These are phyloP conservation scores for Leishmania tropica DNA, from an alignment of 208 protist genomes.

Conservation along the genomic window DNA sequence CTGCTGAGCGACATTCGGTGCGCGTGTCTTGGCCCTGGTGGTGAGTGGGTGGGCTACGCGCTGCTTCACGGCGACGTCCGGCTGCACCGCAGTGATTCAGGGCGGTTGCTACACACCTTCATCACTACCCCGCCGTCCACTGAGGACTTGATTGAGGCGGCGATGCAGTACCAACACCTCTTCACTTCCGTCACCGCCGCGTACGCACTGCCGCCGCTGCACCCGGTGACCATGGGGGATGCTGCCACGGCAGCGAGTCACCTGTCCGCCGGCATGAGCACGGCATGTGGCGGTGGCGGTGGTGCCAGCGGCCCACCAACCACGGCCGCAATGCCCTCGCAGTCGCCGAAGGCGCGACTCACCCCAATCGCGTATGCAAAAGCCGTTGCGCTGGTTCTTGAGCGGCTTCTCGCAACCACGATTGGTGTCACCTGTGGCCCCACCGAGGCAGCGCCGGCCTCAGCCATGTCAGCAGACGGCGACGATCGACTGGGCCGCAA, in stretches of 20 bases:
- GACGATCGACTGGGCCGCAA: conserved; percentile 15
- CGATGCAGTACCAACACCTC: conserved; percentile 57
- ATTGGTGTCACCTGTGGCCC: background rate
- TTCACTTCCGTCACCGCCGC: conserved; percentile 16
- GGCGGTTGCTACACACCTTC: conserved; percentile 74
- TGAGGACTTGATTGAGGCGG: conserved; percentile 64
- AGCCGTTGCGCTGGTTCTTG: conserved; percentile 53
- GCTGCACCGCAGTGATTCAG: conserved; percentile 71
- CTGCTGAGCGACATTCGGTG: conserved; percentile 53
- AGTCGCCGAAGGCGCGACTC: conserved; percentile 15
- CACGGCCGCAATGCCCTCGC: background rate
- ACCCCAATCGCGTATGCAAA: conserved; percentile 31
- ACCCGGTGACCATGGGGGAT: background rate
- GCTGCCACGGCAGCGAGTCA: background rate
- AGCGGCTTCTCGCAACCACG: conserved; percentile 46
- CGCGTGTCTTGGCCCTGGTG: conserved; percentile 50
- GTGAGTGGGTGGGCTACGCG: conserved; percentile 73
- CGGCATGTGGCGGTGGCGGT: background rate
- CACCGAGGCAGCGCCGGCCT: background rate
- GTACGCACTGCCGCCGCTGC: background rate
- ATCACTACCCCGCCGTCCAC: conserved; percentile 62
- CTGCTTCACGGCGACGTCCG: conserved; percentile 74
- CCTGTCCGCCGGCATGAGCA: background rate
- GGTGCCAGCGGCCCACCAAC: background rate
- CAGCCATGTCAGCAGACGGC: background rate